A percentile compares a stretch with the other conserved stretches of the same genome.
These are phyloP conservation scores for Alternaria alternata DNA, from an alignment of 2,329 filamentous ascomycete genomes.

Conservation along the genomic window DNA sequence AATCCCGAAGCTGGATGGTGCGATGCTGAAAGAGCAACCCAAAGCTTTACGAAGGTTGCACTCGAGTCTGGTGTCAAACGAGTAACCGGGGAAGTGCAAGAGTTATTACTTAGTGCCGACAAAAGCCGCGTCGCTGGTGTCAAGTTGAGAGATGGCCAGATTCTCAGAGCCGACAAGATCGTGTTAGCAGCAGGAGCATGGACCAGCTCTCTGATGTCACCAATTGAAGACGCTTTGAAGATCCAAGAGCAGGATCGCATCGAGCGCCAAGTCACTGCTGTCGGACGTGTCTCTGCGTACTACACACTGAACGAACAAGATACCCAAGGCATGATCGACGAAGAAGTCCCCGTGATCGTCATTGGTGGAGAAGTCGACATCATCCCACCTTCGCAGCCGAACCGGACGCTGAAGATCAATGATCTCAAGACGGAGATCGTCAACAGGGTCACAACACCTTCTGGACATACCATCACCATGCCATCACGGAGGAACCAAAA, in stretches of 20 bases:
- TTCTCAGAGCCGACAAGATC: slow-evolving; percentile 61
- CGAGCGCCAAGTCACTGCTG: slow-evolving; percentile 64
- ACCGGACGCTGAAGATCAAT: slow-evolving; percentile 66
- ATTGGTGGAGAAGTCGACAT: slow-evolving; percentile 58
- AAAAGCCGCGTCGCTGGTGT: slow-evolving; percentile 54
- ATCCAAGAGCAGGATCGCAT: slow-evolving; percentile 57
- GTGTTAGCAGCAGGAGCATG: slow-evolving; percentile 66
- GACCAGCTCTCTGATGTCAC: slow-evolving; percentile 62
- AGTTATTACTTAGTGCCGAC: slow-evolving; percentile 54
- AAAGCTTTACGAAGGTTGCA: slow-evolving; percentile 55
- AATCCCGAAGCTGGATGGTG: slow-evolving; percentile 64
- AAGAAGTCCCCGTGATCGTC: slow-evolving; percentile 63
- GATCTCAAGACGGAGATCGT: slow-evolving; percentile 65
- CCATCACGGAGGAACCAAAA: slow-evolving; percentile 59
- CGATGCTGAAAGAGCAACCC: slow-evolving; percentile 59
- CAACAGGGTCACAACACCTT: slow-evolving; percentile 59
- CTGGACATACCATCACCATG: slow-evolving; percentile 62
- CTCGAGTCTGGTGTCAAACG: slow-evolving; percentile 57
- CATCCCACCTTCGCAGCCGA: slow-evolving; percentile 59
- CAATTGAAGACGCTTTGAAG: slow-evolving; percentile 55
- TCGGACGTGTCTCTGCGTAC: slow-evolving; percentile 67
- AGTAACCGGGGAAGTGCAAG: slow-evolving; percentile 54
- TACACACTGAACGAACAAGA: slow-evolving; percentile 62
- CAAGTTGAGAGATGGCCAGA: slow-evolving; percentile 56
- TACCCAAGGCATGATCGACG: slow-evolving; percentile 53